Evolutionary conservation across 2,329 filamentous ascomycete genomes (phyloP).

Genomic region (Lizonia empirigonia): DNA sequence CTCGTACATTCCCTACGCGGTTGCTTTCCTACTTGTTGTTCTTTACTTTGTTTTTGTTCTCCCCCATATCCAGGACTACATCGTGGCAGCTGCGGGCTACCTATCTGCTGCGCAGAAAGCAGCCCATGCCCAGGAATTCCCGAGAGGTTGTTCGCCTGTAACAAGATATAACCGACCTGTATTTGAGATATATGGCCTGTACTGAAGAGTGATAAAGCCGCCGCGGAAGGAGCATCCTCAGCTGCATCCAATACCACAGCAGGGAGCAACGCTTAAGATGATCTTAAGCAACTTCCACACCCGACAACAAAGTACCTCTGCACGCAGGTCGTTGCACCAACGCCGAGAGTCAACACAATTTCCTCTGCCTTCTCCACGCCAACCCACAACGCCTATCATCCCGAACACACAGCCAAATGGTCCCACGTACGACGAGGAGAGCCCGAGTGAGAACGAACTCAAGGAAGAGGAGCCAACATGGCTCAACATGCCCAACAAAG

Average conservation of each 20-base stretch:
- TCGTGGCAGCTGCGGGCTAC: constrained; percentile 8
- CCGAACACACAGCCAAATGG: constrained; percentile 1
- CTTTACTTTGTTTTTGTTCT: constrained; percentile 16
- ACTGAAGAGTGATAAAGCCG: constrained; percentile 24
- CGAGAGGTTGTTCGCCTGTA: constrained; percentile 9
- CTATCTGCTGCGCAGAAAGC: constrained; percentile 11
- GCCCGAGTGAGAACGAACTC: neutral
- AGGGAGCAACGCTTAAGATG: neutral
- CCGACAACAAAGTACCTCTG: constrained; percentile 1
- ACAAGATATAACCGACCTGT: constrained; percentile 16
- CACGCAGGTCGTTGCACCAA: constrained; percentile 17
- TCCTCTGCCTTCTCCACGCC: constrained; percentile 1
- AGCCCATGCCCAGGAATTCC: constrained; percentile 17
- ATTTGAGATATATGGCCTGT: constrained; percentile 47
- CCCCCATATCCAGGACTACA: constrained; percentile 11
- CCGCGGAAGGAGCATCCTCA: neutral
- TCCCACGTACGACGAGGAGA: constrained; percentile 3
- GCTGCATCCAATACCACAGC: neutral
- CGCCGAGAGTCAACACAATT: constrained; percentile 7
- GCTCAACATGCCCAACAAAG: constrained; percentile 50
- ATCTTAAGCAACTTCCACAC: constrained; percentile 7
- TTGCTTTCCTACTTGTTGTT: constrained; percentile 4
- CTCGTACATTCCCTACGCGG: constrained; percentile 12
- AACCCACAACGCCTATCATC: constrained; percentile 6
- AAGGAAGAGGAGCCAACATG: constrained; percentile 40